Evolutionary conservation across 169 alveolate species (phyloP).

Genomic region (Cryptosporidium sp.): DNA sequence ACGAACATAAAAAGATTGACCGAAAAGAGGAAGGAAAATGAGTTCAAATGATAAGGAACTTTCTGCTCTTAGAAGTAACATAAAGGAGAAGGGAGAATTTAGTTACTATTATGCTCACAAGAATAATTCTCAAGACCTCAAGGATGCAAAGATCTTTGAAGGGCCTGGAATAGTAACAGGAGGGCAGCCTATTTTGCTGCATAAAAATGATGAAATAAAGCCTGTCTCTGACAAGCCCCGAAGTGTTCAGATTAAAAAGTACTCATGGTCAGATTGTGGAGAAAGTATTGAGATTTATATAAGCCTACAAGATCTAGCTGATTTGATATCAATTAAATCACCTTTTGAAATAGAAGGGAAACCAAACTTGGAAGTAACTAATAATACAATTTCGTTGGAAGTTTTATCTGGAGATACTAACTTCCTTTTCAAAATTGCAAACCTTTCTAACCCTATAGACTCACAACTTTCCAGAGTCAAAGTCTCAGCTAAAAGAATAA

Average conservation of each 20-base stretch:
- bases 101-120: slow-evolving; percentile 81
- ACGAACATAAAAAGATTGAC: neutral
- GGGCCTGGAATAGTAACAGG: slow-evolving; percentile 82
- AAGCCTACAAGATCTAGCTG: slow-evolving; percentile 25
- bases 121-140: slow-evolving; percentile 70
- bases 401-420: neutral
- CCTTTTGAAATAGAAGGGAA: slow-evolving; percentile 21
- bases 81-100: slow-evolving; percentile 75
- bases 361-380: slow-evolving; percentile 33
- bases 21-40: neutral
- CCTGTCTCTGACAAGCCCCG: neutral
- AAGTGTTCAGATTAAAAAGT: slow-evolving; percentile 75
- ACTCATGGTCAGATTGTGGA: slow-evolving; percentile 81
- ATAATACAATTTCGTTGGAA: slow-evolving; percentile 24
- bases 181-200: slow-evolving; percentile 78
- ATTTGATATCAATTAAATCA: neutral
- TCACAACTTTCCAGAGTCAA: slow-evolving; percentile 42
- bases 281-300: slow-evolving; percentile 75
- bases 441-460: slow-evolving; percentile 49
- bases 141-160: slow-evolving; percentile 78
- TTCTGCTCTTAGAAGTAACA: slow-evolving; percentile 76
- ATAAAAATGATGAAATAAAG: slow-evolving; percentile 38
- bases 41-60: slow-evolving; percentile 3
- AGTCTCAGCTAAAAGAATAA: slow-evolving; percentile 43
- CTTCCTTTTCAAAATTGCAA: slow-evolving; percentile 19